Percentiles rank a stretch among this genome's conserved stretches.
Conservation (phyloP, 176 grass and related monocot species). For the Oryza punctata region DNA sequence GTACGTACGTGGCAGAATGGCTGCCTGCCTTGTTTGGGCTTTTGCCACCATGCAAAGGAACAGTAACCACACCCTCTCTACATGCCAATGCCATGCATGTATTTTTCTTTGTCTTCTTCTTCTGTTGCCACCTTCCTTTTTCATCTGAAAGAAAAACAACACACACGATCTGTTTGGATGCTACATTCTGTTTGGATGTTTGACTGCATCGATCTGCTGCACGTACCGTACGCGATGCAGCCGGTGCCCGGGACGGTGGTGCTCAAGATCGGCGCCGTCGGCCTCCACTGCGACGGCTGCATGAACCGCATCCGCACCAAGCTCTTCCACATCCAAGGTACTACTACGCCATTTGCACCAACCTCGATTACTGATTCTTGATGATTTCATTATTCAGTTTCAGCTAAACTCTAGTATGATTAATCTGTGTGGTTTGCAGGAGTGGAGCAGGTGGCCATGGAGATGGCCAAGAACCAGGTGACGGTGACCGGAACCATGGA, state of each 20-base stretch:
- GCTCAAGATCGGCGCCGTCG: conserved; percentile 59
- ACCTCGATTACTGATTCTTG: background rate
- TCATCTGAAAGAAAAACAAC: background rate
- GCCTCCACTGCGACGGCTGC: conserved; percentile 84
- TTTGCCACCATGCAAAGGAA: background rate
- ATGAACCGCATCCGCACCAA: conserved; percentile 55
- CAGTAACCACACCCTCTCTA: too few relatives aligned
- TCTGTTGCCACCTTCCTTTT: background rate
- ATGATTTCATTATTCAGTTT: background rate
- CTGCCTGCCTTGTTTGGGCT: background rate
- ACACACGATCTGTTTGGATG: background rate
- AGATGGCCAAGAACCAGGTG: conserved; percentile 60
- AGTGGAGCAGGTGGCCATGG: conserved; percentile 61
- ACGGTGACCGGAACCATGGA: conserved; percentile 83
- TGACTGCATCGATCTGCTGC: background rate
- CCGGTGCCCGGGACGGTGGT: conserved; percentile 60
- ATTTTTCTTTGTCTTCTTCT: background rate
- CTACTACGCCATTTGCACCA: background rate
- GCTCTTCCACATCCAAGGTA: conserved; percentile 74
- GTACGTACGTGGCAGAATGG: background rate
- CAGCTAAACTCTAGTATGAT: too few relatives aligned
- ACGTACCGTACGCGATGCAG: background rate
- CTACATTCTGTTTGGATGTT: background rate
- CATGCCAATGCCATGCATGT: background rate
- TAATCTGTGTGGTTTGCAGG: conserved; percentile 26